Evolutionary conservation across 148 eudicot species (phyloP).

Genomic region (Silene uniflora): DNA sequence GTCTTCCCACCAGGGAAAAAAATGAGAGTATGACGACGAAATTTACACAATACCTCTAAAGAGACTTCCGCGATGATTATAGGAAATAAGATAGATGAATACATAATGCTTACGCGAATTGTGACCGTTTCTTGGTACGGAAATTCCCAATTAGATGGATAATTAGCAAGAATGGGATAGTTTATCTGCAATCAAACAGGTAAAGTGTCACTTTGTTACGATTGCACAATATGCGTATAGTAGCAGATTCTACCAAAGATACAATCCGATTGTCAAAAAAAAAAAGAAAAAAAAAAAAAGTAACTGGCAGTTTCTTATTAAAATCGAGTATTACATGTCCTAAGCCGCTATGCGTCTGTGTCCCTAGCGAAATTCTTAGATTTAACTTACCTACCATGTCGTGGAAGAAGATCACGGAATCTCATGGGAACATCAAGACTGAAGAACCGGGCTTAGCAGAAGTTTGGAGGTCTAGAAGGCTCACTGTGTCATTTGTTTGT

Average conservation of each 20-base stretch:
- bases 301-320: too few relatives aligned
- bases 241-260: conserved; percentile 7
- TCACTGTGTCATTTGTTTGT: conserved; percentile 81
- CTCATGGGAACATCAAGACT: conserved; percentile 97
- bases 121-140: background rate
- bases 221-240: background rate
- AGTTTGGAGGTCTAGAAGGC: conserved; percentile 86
- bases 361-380: too few relatives aligned
- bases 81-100: background rate
- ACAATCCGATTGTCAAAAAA: too few relatives aligned
- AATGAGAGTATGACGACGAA: background rate
- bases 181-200: conserved; percentile 10
- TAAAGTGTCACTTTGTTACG: conserved; percentile 8
- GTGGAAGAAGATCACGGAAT: conserved; percentile 98
- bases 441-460: conserved; percentile 92
- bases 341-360: too few relatives aligned
- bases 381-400: too few relatives aligned
- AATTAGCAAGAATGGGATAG: background rate
- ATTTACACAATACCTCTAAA: background rate
- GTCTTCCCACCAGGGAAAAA: background rate
- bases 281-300: too few relatives aligned
- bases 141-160: background rate
- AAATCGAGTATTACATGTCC: too few relatives aligned
- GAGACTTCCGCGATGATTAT: background rate
- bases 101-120: conserved; percentile 14